Base-by-base conservation (phyloP, 306 rosid genomes). In the Vachellia pachyceras region DNA sequence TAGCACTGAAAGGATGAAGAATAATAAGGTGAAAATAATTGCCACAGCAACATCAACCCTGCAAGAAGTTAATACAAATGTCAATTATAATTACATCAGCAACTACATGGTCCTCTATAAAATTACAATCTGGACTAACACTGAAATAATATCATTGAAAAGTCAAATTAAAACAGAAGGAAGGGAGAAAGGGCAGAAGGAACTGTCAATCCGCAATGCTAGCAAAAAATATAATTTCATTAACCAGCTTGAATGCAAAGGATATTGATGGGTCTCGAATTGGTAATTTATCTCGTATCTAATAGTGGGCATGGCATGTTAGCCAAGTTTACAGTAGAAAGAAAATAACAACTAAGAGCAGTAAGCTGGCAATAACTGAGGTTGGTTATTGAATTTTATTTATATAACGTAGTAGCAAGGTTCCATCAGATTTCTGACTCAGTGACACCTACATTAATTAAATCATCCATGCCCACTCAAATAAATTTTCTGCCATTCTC, bases 21-120 rank as follows among this genome's bases (percentile, higher is more conserved):
- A 73, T 70, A 69, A 54, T 52, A 83, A 33, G 50, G 83, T 81
- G 5, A 83, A 77, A 78, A 71, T 23, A 70, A 83, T 52, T 69
- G 89, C 89, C 73, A 83, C 89, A 68, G 69, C 75, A 80, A 80
- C 87, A 86, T 86, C 89, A 80, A 57, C 82, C 87, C 89, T 83
- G 89, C 81, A 86, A 77, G 47, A 67, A 35, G 69, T 35, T 7
- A 73, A 72, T 69, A 46, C 65, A 83, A 60, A 10, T 73, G 81
- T 80, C 72, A 83, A 50, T 12, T n/a, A 77, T 42, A 58, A 73
- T 49, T 13, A 36, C 83, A 80, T 39, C 72, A 17, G 39, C 10
- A 22, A 69, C 70, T 15, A 57, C 58, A 55, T 10, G 7, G 25
- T 22, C 44, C 44, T 40, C 3, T 11, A 71, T 18, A 65, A 71